phyloP scores from a whole-genome alignment of 140 eudicot species.

The Senecio squalidus region DNA sequence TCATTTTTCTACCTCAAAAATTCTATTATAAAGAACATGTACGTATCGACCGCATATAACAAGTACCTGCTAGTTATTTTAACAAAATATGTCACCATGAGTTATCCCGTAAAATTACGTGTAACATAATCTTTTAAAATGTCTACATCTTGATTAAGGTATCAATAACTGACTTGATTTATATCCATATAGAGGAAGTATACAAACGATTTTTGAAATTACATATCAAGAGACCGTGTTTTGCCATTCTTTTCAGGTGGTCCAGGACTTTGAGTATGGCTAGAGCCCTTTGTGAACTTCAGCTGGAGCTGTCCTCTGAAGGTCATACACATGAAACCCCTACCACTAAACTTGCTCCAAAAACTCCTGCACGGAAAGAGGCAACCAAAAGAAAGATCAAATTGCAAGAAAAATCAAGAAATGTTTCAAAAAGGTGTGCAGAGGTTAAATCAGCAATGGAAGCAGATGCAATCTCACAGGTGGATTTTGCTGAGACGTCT shows the following conservation, averaged over 20 bases:
- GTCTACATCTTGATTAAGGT: too few relatives aligned
- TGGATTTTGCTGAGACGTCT: conserved; percentile 13
- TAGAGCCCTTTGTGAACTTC: conserved; percentile 77
- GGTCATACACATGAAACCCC: conserved; percentile 3
- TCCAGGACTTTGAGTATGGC: conserved; percentile 90
- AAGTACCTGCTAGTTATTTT: too few relatives aligned
- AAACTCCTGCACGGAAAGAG: conserved; percentile 59
- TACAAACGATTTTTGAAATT: background rate
- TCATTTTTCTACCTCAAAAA: too few relatives aligned
- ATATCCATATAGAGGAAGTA: too few relatives aligned
- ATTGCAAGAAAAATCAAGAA: conserved; percentile 12
- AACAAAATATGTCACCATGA: too few relatives aligned
- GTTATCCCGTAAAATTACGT: too few relatives aligned
- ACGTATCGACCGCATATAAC: too few relatives aligned
- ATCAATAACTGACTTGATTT: too few relatives aligned
- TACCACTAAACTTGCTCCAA: conserved; percentile 35
- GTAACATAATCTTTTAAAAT: too few relatives aligned
- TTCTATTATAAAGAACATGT: too few relatives aligned
- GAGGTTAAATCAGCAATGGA: conserved; percentile 15
- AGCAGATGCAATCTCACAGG: conserved; percentile 12
- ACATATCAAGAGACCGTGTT: background rate
- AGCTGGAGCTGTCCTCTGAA: conserved; percentile 9
- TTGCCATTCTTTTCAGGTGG: too few relatives aligned
- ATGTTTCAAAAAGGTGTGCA: conserved; percentile 3
- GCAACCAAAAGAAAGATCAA: conserved; percentile 30